Conservation (phyloP, 495 filamentous ascomycete genomes). For the Aspergillus heteromorphus region DNA sequence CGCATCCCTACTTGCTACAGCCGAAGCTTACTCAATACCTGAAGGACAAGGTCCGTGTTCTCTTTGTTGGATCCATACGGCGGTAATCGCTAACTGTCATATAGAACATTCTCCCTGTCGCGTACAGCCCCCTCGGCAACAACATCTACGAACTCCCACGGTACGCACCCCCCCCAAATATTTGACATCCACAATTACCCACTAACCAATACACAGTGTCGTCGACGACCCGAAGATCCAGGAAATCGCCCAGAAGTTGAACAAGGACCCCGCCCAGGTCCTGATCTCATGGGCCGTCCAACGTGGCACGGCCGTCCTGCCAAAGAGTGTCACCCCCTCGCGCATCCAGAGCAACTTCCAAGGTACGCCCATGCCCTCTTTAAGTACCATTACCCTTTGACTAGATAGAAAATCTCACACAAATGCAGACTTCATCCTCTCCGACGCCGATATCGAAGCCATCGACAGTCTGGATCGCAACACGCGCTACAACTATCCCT, state of each 20-base stretch:
- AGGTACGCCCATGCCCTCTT: conserved; percentile 11
- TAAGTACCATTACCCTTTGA: too few species aligned
- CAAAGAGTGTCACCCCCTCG: conserved; percentile 55
- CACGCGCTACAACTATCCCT: conserved; percentile 47
- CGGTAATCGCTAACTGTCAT: background rate
- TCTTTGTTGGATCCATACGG: background rate
- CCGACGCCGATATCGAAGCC: conserved; percentile 39
- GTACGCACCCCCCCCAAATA: conserved; percentile 16
- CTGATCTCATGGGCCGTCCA: conserved; percentile 80
- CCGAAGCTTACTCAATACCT: conserved; percentile 43
- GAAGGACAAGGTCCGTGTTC: conserved; percentile 22
- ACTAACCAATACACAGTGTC: conserved; percentile 21
- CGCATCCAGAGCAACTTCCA: conserved; percentile 57
- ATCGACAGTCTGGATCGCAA: conserved; percentile 42
- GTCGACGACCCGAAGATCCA: conserved; percentile 58
- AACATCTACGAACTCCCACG: conserved; percentile 44
- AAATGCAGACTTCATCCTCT: conserved; percentile 40
- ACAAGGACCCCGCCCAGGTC: conserved; percentile 65
- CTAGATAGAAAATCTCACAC: background rate
- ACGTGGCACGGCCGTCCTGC: conserved; percentile 56
- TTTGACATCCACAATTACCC: background rate
- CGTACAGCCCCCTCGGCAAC: conserved; percentile 51
- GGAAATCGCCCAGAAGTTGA: conserved; percentile 59
- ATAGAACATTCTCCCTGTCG: conserved; percentile 44
- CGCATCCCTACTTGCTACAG: conserved; percentile 78